These are phyloP conservation scores for Scedosporium minutisporum DNA, from an alignment of 2,329 filamentous ascomycete species.

Conservation along the genomic window DNA sequence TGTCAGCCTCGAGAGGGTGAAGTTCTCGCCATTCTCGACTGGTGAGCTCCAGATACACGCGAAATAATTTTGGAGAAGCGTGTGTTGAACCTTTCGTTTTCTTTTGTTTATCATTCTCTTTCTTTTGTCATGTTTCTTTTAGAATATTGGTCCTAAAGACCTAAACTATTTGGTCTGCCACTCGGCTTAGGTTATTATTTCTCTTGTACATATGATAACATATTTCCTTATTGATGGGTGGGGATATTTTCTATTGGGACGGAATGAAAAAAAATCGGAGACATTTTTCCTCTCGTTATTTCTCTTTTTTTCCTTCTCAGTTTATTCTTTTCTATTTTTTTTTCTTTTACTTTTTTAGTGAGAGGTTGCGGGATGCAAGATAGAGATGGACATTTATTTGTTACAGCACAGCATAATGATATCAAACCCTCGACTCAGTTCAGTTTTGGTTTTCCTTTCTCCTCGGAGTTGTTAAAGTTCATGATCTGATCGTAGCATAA, in stretches of 20 bases:
- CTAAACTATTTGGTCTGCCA: no score
- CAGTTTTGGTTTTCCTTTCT: background rate
- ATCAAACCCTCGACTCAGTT: background rate
- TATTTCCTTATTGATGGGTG: background rate
- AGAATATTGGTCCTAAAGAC: background rate
- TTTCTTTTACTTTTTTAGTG: background rate
- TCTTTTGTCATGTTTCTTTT: background rate
- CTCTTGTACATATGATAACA: background rate
- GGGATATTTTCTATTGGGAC: background rate
- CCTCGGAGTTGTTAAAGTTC: background rate
- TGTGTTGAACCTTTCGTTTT: background rate
- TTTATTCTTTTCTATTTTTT: background rate
- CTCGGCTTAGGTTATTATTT: background rate
- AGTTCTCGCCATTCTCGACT: slow-evolving; percentile 37
- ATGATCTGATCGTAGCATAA: background rate
- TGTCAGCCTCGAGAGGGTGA: slow-evolving; percentile 27
- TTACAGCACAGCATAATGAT: background rate
- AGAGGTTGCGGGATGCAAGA: background rate
- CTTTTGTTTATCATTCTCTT: background rate
- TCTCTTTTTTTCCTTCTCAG: no score
- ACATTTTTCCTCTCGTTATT: background rate
- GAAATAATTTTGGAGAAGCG: background rate
- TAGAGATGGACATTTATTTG: background rate
- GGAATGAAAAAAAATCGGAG: background rate
- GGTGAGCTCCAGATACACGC: slow-evolving; percentile 30